Evolutionary conservation across 208 protist genomes (phyloP), one percentile per base, ranked within the genome.

Genomic region (Borovskyia barvae): DNA sequence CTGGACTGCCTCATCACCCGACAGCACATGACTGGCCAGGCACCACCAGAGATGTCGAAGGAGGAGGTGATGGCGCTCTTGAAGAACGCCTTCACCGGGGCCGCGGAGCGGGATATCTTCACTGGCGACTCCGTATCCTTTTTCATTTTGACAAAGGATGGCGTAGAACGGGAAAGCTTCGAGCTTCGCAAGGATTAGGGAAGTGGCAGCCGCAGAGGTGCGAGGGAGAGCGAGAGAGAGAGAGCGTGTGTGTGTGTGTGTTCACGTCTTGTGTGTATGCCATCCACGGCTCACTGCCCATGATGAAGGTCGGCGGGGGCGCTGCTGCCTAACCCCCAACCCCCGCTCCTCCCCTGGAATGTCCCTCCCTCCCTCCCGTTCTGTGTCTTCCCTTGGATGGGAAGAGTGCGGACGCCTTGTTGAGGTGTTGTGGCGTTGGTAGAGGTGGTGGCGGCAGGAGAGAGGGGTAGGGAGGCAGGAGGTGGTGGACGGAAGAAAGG

Each of bases 111-210:
- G 26, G 98, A 99, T 68, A 99, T 99, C 45, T 93, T 76, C 66
- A 99, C 97, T 3, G 98, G 98, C 47, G 98, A 99, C 72, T 74
- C 75, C 24, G 92, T 98, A 2, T 70, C 95, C 28, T 98, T 99
- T 50, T 72, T 86, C 40, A 83, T 97, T 19, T 94, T 99, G 72
- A 89, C 76, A 14, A 69, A 79, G 35, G 82, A 91, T 6, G 80
- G 85, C 36, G 69, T 92, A 3, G 37, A 68, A 7, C 86, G 30
- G 22, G 89, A 95, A 56, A 59, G 69, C 15, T 94, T 95, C 49
- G 65, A 72, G 35, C 86, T 96, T 17, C 87, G 87, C 43, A 73
- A 79, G 53, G 82, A 90, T 46, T 93, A 74, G 66, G 32, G 17
- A 24, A 15, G 26, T 43, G 19, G 8, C 2, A 39, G 33, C 33